A percentile compares a stretch with the other conserved stretches of the same genome.
Evolutionary conservation across 2,329 filamentous ascomycete genomes (phyloP).

Genomic region (Fusarium albidum): DNA sequence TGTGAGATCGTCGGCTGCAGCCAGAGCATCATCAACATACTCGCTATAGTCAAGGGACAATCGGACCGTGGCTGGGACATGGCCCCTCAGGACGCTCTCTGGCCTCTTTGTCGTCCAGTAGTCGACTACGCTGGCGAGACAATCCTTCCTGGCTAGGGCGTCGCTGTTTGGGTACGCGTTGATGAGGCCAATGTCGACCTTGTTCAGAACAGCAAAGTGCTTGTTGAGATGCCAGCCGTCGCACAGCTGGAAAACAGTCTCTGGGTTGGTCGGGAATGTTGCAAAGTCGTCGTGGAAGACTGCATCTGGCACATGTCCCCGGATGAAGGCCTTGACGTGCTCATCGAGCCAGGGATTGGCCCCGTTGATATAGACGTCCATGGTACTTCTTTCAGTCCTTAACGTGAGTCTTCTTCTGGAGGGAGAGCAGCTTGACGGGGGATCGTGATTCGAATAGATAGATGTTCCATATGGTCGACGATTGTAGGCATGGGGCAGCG

Average conservation of each 20-base stretch:
- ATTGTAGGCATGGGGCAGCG: background rate
- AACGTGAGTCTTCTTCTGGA: slow-evolving; percentile 27
- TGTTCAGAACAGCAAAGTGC: slow-evolving; percentile 46
- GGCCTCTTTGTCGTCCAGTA: slow-evolving; percentile 49
- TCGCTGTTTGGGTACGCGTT: slow-evolving; percentile 52
- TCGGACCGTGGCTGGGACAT: slow-evolving; percentile 45
- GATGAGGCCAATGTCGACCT: slow-evolving; percentile 41
- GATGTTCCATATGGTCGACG: slow-evolving; percentile 17
- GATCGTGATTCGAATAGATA: background rate
- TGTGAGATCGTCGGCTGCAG: slow-evolving; percentile 47
- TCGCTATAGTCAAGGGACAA: slow-evolving; percentile 49
- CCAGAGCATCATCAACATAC: slow-evolving; percentile 49
- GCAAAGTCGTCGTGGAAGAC: slow-evolving; percentile 41
- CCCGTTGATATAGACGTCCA: slow-evolving; percentile 34
- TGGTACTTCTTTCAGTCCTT: background rate
- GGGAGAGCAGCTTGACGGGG: slow-evolving; percentile 28
- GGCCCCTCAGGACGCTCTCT: slow-evolving; percentile 41
- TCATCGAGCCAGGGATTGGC: slow-evolving; percentile 45
- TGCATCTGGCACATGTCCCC: slow-evolving; percentile 39
- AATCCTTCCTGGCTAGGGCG: slow-evolving; percentile 48
- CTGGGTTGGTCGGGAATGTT: slow-evolving; percentile 37
- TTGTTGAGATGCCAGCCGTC: slow-evolving; percentile 46
- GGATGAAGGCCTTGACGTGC: slow-evolving; percentile 43
- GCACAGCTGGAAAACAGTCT: slow-evolving; percentile 43
- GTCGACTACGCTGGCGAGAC: slow-evolving; percentile 45